These are phyloP conservation scores for Cicer yamashitae DNA, from an alignment of 306 rosid species.

Conservation along the genomic window DNA sequence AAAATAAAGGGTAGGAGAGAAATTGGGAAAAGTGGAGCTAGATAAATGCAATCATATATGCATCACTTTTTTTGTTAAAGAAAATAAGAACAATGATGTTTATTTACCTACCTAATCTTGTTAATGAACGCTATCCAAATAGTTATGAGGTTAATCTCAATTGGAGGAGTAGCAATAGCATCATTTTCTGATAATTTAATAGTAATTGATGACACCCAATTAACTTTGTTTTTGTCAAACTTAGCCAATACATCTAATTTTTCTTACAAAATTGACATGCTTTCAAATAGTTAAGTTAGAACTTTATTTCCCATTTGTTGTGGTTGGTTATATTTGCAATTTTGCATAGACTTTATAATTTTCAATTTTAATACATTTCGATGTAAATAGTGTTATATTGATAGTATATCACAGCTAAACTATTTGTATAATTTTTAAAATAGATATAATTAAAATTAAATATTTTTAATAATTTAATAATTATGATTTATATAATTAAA, in stretches of 20 bases:
- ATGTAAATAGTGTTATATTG: no score
- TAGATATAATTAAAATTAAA: no score
- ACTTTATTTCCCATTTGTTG: neutral
- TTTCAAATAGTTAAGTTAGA: neutral
- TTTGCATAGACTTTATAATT: no score
- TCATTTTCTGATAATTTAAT: constrained; percentile 19
- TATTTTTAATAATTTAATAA: no score
- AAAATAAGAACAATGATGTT: constrained; percentile 11
- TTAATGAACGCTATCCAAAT: neutral
- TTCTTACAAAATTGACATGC: neutral
- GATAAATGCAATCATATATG: neutral
- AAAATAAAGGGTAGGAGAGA: neutral
- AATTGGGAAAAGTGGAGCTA: neutral
- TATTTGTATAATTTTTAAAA: no score
- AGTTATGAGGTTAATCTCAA: constrained; percentile 9
- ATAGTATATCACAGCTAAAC: no score
- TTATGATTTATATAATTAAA: no score
- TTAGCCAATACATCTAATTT: neutral
- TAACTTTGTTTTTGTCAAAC: constrained; percentile 24
- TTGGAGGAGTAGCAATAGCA: neutral
- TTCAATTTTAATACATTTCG: no score
- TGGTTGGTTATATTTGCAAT: constrained; percentile 25
- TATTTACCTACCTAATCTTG: constrained; percentile 18
- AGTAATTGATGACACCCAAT: constrained; percentile 2
- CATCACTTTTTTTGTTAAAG: neutral